Conservation (phyloP, 2,329 filamentous ascomycete genomes). For the Fonsecaea pedrosoi region DNA sequence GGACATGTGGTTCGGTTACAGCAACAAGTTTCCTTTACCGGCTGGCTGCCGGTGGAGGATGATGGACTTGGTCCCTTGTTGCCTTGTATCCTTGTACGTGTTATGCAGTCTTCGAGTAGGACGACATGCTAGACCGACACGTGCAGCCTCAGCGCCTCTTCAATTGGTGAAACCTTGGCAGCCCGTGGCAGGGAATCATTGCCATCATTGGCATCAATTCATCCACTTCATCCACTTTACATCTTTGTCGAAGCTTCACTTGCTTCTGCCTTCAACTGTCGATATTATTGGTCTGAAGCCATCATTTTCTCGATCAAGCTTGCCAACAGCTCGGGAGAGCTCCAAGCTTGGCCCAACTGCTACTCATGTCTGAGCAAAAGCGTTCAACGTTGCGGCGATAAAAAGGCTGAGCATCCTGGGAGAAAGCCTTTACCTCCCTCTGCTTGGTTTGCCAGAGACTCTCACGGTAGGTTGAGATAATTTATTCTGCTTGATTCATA, state of each 20-base stretch:
- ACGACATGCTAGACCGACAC: constrained; percentile 5
- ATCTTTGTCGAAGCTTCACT: not conserved
- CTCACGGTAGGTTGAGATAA: constrained; percentile 7
- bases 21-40: not conserved
- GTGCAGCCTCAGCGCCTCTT: constrained; percentile 10
- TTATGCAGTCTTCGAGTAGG: no score
- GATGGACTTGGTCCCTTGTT: not conserved
- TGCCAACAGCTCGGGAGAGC: constrained; percentile 5
- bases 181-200: not conserved
- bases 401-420: constrained; percentile 12
- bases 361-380: not conserved
- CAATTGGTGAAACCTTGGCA: constrained; percentile 11
- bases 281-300: not conserved
- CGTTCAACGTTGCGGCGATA: not conserved
- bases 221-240: not conserved
- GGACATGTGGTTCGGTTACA: not conserved
- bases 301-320: not conserved
- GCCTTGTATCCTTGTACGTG: no score
- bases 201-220: no score
- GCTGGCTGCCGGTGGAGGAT: not conserved
- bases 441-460: not conserved
- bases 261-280: constrained; percentile 7
- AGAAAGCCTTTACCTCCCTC: not conserved
- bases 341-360: not conserved
- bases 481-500: not conserved